Base-by-base conservation (phyloP, 148 eudicot species). In the Rhododendron henanense region DNA sequence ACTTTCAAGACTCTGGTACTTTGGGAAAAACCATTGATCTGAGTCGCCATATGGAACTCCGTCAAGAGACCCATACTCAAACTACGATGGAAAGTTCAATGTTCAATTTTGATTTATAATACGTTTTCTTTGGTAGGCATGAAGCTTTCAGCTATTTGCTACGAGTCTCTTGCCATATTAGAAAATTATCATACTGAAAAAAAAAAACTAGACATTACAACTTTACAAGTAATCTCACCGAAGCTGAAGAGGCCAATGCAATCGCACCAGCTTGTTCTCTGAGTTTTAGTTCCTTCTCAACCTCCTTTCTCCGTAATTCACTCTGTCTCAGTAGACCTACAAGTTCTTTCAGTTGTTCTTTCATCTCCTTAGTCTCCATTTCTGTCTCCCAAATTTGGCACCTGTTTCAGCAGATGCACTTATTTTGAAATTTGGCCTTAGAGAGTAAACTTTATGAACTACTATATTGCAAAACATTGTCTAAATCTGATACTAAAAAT, bases 331-430 rank as follows among this genome's bases (percentile, higher is more conserved):
- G 84, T 77, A 97, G 87, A 82, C 94, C 91, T 83, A 97, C 95
- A 50, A 97, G 95, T 89, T 97, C 99, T 89, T 95, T 95, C 82
- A 95, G 90, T 78, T 95, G 98, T 88, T 97, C 99, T 84, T 94
- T 93, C 96, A 95, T 94, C 89, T 97, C 99, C 86, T 93, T 97
- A 85, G 91, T 88, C 79, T 97, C 99, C 44, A 94, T 84, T 57
- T 94, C 98, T 87, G 89, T 93, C 85, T 97, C 99, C 92, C 93
- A 97, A 73, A 91, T 41, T 47, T 97, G 93, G 81, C 99, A 97
- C 89, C 99, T 97, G 92, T 85, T 69, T 81, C 73, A 79, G 71
- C 57, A 77, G 21, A 73, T 5, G n/a, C 16, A 19, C 23, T 50
- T 21, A 74, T 9, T 76, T 84, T 35, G 37, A 71, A 84, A 28